phyloP scores from a whole-genome alignment of 805 yeast genomes.

The Myxozyma mucilagina region DNA sequence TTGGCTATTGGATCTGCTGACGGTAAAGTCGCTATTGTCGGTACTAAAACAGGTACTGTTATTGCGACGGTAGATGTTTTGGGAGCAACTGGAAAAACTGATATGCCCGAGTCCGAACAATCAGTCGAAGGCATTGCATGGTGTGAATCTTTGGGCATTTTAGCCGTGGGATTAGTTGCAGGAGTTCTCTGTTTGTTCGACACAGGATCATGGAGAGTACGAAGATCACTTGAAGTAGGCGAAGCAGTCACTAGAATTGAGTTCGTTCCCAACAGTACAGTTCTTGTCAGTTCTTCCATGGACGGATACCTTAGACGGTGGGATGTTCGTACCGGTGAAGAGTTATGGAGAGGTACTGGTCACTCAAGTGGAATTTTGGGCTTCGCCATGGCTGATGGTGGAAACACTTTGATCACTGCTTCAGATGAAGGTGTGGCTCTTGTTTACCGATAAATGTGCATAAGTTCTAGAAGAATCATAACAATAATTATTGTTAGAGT shows the following conservation, averaged over 20 bases:
- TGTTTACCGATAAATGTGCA: slow-evolving; percentile 49
- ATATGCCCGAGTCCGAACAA: slow-evolving; percentile 47
- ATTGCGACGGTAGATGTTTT: slow-evolving; percentile 63
- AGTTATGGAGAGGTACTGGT: slow-evolving; percentile 77
- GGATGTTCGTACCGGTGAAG: slow-evolving; percentile 85
- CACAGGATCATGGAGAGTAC: slow-evolving; percentile 79
- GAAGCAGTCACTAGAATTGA: slow-evolving; percentile 82
- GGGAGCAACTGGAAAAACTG: slow-evolving; percentile 44
- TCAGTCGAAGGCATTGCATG: slow-evolving; percentile 81
- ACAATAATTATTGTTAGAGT: neutral
- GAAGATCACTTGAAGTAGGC: slow-evolving; percentile 66
- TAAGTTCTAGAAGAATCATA: neutral
- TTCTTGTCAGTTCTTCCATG: slow-evolving; percentile 71
- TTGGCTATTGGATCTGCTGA: slow-evolving; percentile 86
- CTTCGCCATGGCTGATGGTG: slow-evolving; percentile 62
- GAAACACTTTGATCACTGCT: slow-evolving; percentile 77
- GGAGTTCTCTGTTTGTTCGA: slow-evolving; percentile 86
- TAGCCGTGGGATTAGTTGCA: slow-evolving; percentile 87
- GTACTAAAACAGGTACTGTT: slow-evolving; percentile 69
- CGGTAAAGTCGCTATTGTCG: slow-evolving; percentile 79
- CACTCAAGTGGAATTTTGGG: slow-evolving; percentile 94
- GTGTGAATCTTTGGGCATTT: slow-evolving; percentile 61
- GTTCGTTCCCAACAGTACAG: slow-evolving; percentile 56
- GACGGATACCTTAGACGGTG: slow-evolving; percentile 83
- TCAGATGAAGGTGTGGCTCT: slow-evolving; percentile 96